A percentile compares a stretch with the other conserved stretches of the same genome.
Conservation (phyloP, 176 grass and related monocot species). For the Aegilops bicornis region DNA sequence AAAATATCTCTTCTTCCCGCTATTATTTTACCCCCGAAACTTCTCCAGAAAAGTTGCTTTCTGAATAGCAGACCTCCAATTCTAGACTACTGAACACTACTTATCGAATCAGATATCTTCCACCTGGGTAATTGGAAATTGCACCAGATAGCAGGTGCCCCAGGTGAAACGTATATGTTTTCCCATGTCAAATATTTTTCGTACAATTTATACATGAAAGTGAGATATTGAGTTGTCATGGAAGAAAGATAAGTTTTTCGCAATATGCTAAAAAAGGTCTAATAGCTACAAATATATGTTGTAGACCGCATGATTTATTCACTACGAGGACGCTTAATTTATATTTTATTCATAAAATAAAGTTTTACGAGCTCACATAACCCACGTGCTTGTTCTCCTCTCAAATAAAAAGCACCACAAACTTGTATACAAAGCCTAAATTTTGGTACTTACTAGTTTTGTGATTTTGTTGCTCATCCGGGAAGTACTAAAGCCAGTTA, state of each 20-base stretch:
- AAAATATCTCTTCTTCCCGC: too few species aligned
- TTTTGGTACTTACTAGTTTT: neutral
- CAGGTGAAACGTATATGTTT: neutral
- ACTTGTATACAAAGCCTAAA: neutral
- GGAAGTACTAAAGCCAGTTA: neutral
- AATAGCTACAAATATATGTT: neutral
- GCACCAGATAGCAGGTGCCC: neutral
- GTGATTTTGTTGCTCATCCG: neutral
- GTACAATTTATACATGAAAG: neutral
- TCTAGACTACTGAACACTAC: too few species aligned
- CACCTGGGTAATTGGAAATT: neutral
- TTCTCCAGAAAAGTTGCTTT: too few species aligned
- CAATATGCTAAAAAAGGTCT: neutral
- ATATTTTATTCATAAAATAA: neutral
- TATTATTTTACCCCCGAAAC: too few species aligned
- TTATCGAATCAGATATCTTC: too few species aligned
- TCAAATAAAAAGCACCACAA: neutral
- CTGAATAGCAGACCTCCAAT: too few species aligned
- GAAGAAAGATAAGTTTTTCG: neutral
- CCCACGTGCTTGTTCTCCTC: too few species aligned
- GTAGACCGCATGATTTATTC: neutral
- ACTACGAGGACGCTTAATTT: neutral
- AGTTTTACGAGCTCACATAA: neutral
- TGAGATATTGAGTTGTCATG: neutral
- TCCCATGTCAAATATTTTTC: neutral